A percentile compares a stretch with the other conserved stretches of the same genome.
Conservation (phyloP, 345 rosid species). For the Eucalyptus urophylla region DNA sequence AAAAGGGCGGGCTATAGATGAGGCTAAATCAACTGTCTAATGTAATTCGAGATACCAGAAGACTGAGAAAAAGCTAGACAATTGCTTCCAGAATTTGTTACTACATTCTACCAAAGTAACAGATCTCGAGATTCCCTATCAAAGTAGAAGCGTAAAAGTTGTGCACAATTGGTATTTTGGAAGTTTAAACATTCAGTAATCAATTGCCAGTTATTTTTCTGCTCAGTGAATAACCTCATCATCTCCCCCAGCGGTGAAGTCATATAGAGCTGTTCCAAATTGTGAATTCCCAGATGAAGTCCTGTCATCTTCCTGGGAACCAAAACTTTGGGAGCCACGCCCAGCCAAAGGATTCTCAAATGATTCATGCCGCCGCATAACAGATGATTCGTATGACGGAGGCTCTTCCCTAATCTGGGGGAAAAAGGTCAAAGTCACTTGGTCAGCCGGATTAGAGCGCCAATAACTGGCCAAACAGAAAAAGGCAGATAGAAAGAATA, state of each 20-base stretch:
- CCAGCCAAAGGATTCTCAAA: conserved; percentile 73
- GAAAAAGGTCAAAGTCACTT: background rate
- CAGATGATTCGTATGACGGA: conserved; percentile 69
- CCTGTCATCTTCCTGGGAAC: conserved; percentile 49
- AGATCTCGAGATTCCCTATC: background rate
- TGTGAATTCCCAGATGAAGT: conserved; percentile 53
- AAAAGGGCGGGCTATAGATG: background rate
- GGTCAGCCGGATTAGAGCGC: background rate
- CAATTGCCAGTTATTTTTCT: background rate
- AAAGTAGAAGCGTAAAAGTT: background rate
- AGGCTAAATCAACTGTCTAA: background rate
- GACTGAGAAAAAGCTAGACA: background rate
- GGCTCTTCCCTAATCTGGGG: conserved; percentile 88
- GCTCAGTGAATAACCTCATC: conserved; percentile 55
- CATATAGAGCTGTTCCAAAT: conserved; percentile 79
- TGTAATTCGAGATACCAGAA: background rate
- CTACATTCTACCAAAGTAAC: background rate
- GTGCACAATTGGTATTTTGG: background rate
- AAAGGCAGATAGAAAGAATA: background rate
- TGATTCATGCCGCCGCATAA: conserved; percentile 39
- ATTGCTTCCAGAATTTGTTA: background rate
- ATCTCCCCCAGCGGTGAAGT: conserved; percentile 98
- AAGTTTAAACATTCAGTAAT: background rate
- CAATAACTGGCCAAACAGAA: background rate
- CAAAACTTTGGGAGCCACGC: conserved; percentile 51